Evolutionary conservation across 306 rosid species (phyloP), one percentile per base, ranked within the genome.

Genomic region (Hippophae rhamnoides): DNA sequence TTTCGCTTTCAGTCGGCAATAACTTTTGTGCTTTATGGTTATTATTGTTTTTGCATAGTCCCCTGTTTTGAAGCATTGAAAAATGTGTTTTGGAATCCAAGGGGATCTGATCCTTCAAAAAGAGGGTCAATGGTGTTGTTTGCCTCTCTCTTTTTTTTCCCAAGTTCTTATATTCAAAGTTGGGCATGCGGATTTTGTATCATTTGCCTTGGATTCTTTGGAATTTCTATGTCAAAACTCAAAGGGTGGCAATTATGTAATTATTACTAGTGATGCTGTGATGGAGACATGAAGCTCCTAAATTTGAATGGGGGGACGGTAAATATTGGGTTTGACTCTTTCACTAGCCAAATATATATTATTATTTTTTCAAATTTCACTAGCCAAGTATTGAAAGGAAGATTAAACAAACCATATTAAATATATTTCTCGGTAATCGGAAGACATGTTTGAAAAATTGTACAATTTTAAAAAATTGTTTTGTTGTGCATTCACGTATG

Each of bases 61-160:
- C 46, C 42, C 52, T 53, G 40, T 64, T 60, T 74, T 54, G 41
- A 43, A 49, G 69, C 69, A 41, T 68, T 70, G 50, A 57, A 41
- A 50, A 61, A 53, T 51, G 74, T 23, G 69, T 51, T 63, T 74
- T 14, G 81, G 95, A 77, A 83, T 78, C 87, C 87, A 71, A 81
- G 11, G 80, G 67, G 66, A 56, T 68, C 63, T 66, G 64, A 47
- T 6, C 12, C 12, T 6, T 3, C 63, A 45, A 46, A 54, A 50
- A 57, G 58, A 45, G 64, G 62, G 74, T 72, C 76, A 72, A 66
- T 68, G 60, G 26, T 14, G 69, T 56, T 74, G 50, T 42, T 56
- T 55, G 3, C 56, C 42, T 62, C 38, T 31, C 1, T 31, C 1
- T 27, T 27, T 2, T 31, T 31, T 31, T 31, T 18, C 18, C 38